Base-by-base conservation (phyloP, 2,329 filamentous ascomycete genomes). In the Nemania diffusa region DNA sequence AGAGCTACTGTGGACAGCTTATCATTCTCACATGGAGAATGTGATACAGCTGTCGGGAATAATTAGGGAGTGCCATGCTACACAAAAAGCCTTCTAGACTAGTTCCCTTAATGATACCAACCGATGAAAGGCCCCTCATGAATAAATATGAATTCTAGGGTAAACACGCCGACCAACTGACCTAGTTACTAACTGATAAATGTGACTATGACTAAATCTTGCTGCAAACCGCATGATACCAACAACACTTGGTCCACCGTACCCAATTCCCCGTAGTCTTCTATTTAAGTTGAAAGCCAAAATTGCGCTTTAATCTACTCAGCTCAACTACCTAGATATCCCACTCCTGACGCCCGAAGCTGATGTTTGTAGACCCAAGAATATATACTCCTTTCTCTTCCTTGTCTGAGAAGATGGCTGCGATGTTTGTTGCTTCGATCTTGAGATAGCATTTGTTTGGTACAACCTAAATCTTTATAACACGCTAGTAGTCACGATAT, bases 31-130 rank as follows among this genome's bases (percentile, higher is more conserved):
- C 42, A 17, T 20, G 27, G 44, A 17, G 20, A 20, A 50, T 20
- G 22, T 50, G 44, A 50, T 26, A 27, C 22, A 11, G 24, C 17
- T 40, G 34, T 1, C 32, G 8, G 52, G 24, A 15, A 6, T 13
- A 26, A 57, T 27, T 20, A 55, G 20, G 32, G 44, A 51, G 44
- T 44, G 20, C 9, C 15, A 24, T 20, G 27, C 37, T 48, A 32
- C 44, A 57, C 20, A 22, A 32, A 11, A 15, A 27, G 26, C 48
- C 13, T 52, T 34, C 11, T 20, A 37, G 53, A 37, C 20, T 50
- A 15, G 51, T 40, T 56, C 56, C 55, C 32, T 65, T 56, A 34
- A 56, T 55, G 64, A 67, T 67, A 67, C 60, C 59, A 56, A 34
- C 13, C 24, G 22, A 8, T 48, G n/a, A 4, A 55, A 50, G 11